Conservation (phyloP, 73 alveolate species). For the Tetrahymena thermophila region DNA sequence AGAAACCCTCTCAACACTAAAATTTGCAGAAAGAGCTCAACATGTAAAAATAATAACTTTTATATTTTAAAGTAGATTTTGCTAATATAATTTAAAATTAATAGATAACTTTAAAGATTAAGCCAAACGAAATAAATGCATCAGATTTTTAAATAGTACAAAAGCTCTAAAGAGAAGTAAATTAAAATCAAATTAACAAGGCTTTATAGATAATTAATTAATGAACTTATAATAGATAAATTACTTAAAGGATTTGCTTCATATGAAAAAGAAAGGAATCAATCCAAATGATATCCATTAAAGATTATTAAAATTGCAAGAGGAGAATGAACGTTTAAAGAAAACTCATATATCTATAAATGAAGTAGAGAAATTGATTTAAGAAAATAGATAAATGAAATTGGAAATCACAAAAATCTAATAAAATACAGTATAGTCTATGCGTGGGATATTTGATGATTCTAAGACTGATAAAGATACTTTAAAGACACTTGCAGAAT, state of each 20-base stretch:
- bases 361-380: conserved; percentile 53
- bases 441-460: background rate
- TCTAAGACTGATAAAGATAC: background rate
- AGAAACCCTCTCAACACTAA: conserved; percentile 74
- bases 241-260: conserved; percentile 60
- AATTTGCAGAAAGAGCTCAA: conserved; percentile 89
- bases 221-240: conserved; percentile 16
- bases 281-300: conserved; percentile 49
- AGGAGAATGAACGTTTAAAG: conserved; percentile 64
- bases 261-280: conserved; percentile 63
- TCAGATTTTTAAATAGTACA: conserved; percentile 71
- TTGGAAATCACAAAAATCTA: conserved; percentile 40
- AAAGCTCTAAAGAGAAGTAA: conserved; percentile 63
- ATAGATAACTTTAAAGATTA: conserved; percentile 53
- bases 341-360: conserved; percentile 43
- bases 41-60: background rate
- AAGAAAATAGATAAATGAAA: conserved; percentile 73
- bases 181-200: background rate
- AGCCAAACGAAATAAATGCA: conserved; percentile 67
- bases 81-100: background rate
- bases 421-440: background rate
- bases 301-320: conserved; percentile 42
- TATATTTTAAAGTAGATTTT: too few species aligned
- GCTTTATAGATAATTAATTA: background rate
- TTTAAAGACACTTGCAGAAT: background rate